Evolutionary conservation across 352 stramenopile species (phyloP), one percentile per base, ranked within the genome.

Genomic region (Pythium coloratum): DNA sequence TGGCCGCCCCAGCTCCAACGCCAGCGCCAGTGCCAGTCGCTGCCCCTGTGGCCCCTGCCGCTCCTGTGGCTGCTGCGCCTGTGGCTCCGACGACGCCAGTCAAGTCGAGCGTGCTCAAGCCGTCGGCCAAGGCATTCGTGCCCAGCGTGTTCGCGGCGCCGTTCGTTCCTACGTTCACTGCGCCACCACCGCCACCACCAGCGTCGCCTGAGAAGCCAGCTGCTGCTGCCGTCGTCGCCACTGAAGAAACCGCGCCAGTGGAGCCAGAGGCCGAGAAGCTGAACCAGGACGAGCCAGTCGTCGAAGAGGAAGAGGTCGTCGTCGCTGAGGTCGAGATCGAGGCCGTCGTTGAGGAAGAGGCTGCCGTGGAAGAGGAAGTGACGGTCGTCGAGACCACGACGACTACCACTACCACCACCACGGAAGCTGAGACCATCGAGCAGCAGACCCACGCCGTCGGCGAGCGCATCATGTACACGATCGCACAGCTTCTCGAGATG

Each of bases 391-490:
- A 24, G 20, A 24, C 20, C 20, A 24, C 20, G 20, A 24, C 20
- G 0, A 24, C 20, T 24, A 0, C 20, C 0, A 18, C 47, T 7
- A 18, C 30, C 2, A 18, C 36, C 7, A 51, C 36, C 2, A 55
- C 56, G 26, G 67, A 72, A 6, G 33, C 9, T 7, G 76, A 72
- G 16, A 66, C 79, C 3, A 67, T 84, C 59, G 67, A 83, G 62
- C 66, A 67, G 28, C 53, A 69, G 55, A 69, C 55, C 13, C 33
- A 54, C 24, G 63, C 55, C 3, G 72, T 77, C 59, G 85, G 84
- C 12, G 78, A 79, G 55, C 82, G 83, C 46, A 84, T 91, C 69
- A 77, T 89, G 51, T 94, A 91, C 72, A 90, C 86, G 24, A 90
- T 94, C 50, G 80, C 85, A 26, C 74, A 91, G 63, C 62, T 94